Evolutionary conservation across 257 asterid species (phyloP).

Genomic region (Eustoma russellianum): DNA sequence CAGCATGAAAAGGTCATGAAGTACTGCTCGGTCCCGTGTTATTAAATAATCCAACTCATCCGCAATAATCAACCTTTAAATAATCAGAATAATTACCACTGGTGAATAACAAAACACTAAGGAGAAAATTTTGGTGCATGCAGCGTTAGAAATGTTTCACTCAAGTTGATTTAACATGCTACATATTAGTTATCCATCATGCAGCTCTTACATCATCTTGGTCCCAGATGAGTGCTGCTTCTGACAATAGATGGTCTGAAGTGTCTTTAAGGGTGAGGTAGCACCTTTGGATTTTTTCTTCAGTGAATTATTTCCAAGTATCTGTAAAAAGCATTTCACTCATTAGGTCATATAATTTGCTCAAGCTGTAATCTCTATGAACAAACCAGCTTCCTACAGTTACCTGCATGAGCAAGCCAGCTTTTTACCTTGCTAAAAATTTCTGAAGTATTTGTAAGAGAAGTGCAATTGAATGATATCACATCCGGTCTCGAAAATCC

Average conservation of each 20-base stretch:
- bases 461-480: conserved; percentile 69
- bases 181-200: neutral
- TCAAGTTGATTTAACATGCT: neutral
- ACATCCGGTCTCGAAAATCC: conserved; percentile 52
- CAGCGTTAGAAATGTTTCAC: neutral
- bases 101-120: too few species aligned
- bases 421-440: conserved; percentile 68
- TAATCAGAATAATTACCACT: neutral
- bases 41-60: conserved; percentile 97
- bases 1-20: conserved; percentile 90
- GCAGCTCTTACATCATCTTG: conserved; percentile 53
- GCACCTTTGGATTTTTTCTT: conserved; percentile 29
- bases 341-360: conserved; percentile 8
- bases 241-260: conserved; percentile 52
- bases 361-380: too few species aligned
- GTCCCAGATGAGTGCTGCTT: conserved; percentile 34
- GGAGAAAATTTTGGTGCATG: too few species aligned
- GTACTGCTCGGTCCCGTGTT: conserved; percentile 73
- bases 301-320: conserved; percentile 37
- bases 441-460: conserved; percentile 64
- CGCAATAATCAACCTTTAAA: conserved; percentile 63
- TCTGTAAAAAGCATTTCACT: conserved; percentile 25
- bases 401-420: neutral
- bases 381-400: neutral
- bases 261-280: conserved; percentile 47